Base-by-base conservation (phyloP, 2,329 filamentous ascomycete species). In the Trichophyton schoenleinii region DNA sequence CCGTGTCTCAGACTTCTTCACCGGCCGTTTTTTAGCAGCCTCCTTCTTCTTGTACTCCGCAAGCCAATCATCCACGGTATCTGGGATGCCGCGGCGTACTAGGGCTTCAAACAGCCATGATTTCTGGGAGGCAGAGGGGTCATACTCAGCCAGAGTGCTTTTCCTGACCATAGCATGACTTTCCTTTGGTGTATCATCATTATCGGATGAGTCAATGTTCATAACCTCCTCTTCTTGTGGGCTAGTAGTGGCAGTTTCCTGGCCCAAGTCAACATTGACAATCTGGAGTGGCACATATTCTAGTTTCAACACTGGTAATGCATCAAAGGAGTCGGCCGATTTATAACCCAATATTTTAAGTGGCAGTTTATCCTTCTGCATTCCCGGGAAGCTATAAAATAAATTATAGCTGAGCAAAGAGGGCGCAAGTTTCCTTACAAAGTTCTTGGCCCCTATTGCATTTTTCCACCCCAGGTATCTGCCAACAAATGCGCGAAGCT, bases 381-480 rank as follows among this genome's bases (percentile, higher is more conserved):
- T 13, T 70, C 63, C 25, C 67, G 44, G 49, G n/a, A 20, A 52
- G 44, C 67, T 67, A 46, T 72, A 68, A 64, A 69, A 68, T 68
- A 79, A 65, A 85, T 78, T 63, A 81, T 84, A 63, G 81, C 83
- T 13, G 84, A 97, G 77, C 1, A 97, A 75, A 6, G 87, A 85
- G 9, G 90, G 88, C 0, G 90, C 87, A 9, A 97, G 76, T 31
- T 88, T 87, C 13, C 87, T 83, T 31, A 96, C 85, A 63, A 96
- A 88, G 69, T 96, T 95, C 68, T 87, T 83, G 15, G 91, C 91
- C 0, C 91, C 92, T 58, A 81, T 81, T 31, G 85, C 82, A 67
- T 85, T 87, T 3, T 81, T 83, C 94, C 94, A 99, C 63, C 91
- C 90, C 66, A 99, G 95, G 0, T 86, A 87, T 64, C 95, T 86